Conservation (phyloP, 192 early-diverging fungal species). For the Lobosporangium transversale region DNA sequence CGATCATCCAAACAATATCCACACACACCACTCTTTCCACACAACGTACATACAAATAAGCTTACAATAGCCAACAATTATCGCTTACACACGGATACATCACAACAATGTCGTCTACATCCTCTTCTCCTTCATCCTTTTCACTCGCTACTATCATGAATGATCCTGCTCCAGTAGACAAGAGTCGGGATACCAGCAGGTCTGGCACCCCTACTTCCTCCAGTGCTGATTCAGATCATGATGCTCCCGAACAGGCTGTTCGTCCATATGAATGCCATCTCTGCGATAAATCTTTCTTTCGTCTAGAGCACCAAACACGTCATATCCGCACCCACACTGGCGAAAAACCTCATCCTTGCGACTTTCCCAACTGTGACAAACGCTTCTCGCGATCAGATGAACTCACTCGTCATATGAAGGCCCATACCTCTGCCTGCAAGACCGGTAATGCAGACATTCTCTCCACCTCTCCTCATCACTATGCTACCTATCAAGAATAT, state of each 20-base stretch:
- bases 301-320: slow-evolving; percentile 82
- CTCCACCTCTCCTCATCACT: slow-evolving; percentile 48
- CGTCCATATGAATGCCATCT: slow-evolving; percentile 81
- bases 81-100: neutral
- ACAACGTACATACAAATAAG: no score
- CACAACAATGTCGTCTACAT: slow-evolving; percentile 15
- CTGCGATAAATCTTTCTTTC: slow-evolving; percentile 79
- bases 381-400: slow-evolving; percentile 83
- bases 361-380: slow-evolving; percentile 80
- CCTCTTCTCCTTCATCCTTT: slow-evolving; percentile 37
- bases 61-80: no score
- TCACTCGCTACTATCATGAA: slow-evolving; percentile 52
- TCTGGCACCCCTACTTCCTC: slow-evolving; percentile 12
- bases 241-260: slow-evolving; percentile 23
- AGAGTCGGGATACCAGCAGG: slow-evolving; percentile 8
- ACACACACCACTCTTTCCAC: slow-evolving; percentile 18
- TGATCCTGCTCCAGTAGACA: slow-evolving; percentile 20
- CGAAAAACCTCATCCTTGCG: slow-evolving; percentile 84
- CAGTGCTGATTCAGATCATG: slow-evolving; percentile 38
- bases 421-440: slow-evolving; percentile 64
- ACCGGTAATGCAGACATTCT: slow-evolving; percentile 54
- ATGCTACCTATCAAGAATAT: slow-evolving; percentile 48
- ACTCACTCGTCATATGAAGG: slow-evolving; percentile 76
- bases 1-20: neutral
- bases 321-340: slow-evolving; percentile 89